Base-by-base conservation (phyloP, 257 asterid genomes). In the Ehretia macrophylla region DNA sequence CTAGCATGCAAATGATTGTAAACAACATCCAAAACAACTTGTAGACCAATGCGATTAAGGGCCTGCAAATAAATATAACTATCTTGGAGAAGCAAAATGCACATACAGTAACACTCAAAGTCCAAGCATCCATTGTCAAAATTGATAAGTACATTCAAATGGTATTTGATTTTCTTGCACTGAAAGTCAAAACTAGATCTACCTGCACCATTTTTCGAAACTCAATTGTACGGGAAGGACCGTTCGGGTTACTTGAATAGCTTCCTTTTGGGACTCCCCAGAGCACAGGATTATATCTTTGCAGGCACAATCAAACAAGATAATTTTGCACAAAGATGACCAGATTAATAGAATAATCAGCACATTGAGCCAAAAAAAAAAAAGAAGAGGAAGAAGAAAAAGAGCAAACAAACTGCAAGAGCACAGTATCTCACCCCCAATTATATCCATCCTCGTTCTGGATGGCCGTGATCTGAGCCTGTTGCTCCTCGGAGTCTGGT, bases 191-290 rank as follows among this genome's bases (percentile, higher is more conserved):
- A 51, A 16, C 23, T 38, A 54, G 62, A 39, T 27, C 42, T 81
- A 88, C 98, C 96, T 91, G 96, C 59, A 91, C 92, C 97, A 91
- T 88, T 77, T 82, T 78, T 53, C 98, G 95, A 56, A 84, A 91
- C 87, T 91, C 98, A 10, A 84, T 55, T 66, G 79, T 71, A 60
- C 97, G 95, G 79, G 70, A 74, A 57, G 84, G 48, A 68, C 98
- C 98, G 73, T 82, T 81, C 60, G 98, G 88, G 65, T 85, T 75
- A 71, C 79, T 79, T 16, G 95, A 84, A 68, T 85, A 91, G 81
- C 98, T 88, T 77, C 98, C 98, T 78, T 91, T 88, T 17, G 98
- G 98, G 49, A 91, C 97, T 62, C 97, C 95, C 95, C 95, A 91
- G 23, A 91, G 84, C 66, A 88, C 90, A 70, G 98, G 98, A 54